These are phyloP conservation scores for Trypanosoma scelopori DNA, from an alignment of 208 protist species.

Conservation along the genomic window DNA sequence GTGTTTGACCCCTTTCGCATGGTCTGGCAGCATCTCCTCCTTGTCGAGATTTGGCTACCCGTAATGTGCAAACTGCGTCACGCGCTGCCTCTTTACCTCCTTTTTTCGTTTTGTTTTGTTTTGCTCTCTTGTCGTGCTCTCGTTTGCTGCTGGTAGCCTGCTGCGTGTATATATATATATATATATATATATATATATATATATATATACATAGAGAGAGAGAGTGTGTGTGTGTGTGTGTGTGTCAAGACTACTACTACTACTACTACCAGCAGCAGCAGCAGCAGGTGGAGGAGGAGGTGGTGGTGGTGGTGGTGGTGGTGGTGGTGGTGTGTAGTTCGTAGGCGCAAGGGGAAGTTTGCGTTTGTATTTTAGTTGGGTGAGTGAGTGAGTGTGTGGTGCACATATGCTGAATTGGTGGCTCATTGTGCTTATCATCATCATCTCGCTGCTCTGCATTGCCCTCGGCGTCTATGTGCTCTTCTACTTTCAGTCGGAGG, in stretches of 20 bases:
- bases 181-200: no score
- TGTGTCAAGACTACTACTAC: no score
- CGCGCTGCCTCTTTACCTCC: conserved; percentile 5
- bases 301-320: no score
- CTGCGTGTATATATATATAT: conserved; percentile 13
- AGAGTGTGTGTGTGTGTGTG: conserved; percentile 19
- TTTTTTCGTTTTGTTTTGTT: conserved; percentile 29
- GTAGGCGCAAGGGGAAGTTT: no score
- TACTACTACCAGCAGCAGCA: no score
- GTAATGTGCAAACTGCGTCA: neutral
- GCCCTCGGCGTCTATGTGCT: conserved; percentile 58
- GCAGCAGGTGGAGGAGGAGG: no score
- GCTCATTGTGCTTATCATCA: conserved; percentile 72
- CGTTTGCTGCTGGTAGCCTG: conserved; percentile 8
- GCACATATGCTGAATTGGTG: conserved; percentile 80
- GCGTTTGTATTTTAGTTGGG: conserved; percentile 7
- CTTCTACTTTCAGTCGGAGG: conserved; percentile 71
- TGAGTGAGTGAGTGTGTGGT: neutral
- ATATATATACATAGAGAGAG: no score
- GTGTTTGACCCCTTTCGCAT: no score
- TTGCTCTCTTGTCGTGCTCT: no score
- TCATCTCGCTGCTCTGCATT: conserved; percentile 61
- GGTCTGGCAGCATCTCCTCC: no score
- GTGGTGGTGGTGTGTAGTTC: no score
- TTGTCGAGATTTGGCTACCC: no score